These are phyloP conservation scores for Trifolium pratense DNA, from an alignment of 306 rosid species.

Conservation along the genomic window DNA sequence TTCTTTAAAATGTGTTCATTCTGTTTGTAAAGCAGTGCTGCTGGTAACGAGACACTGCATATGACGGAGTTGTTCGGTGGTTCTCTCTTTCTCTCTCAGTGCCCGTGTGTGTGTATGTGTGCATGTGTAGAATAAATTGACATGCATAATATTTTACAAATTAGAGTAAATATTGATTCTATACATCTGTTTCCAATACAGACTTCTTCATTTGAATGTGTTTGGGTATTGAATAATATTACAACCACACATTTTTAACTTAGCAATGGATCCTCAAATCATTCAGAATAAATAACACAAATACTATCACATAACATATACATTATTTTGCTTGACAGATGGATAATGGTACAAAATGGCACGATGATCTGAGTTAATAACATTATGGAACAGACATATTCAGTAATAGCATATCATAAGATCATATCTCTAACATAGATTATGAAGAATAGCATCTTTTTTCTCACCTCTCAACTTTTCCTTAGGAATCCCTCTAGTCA, in stretches of 20 bases:
- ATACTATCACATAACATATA: background rate
- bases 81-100: background rate
- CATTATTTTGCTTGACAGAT: slow-evolving; percentile 31
- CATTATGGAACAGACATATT: slow-evolving; percentile 58
- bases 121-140: background rate
- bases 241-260: slow-evolving; percentile 7
- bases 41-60: slow-evolving; percentile 58
- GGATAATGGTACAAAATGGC: slow-evolving; percentile 19
- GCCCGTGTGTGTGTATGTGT: background rate
- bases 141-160: slow-evolving; percentile 9
- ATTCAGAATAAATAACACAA: background rate
- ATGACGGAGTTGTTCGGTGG: slow-evolving; percentile 27
- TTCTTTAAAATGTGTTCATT: slow-evolving; percentile 37
- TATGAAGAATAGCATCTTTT: slow-evolving; percentile 32
- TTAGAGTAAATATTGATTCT: slow-evolving; percentile 7
- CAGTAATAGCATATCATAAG: slow-evolving; percentile 57
- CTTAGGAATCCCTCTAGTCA: slow-evolving; percentile 50
- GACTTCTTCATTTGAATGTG: slow-evolving; percentile 15
- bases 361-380: slow-evolving; percentile 25
- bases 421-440: slow-evolving; percentile 52
- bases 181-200: slow-evolving; percentile 17
- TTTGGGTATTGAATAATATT: slow-evolving; percentile 23
- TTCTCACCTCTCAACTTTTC: slow-evolving; percentile 57
- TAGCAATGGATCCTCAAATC: background rate
- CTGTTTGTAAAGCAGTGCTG: slow-evolving; percentile 64